A percentile compares a stretch with the other conserved stretches of the same genome.
Evolutionary conservation across 1,284 basidiomycete species (phyloP).

Genomic region (Agaricales sp.): DNA sequence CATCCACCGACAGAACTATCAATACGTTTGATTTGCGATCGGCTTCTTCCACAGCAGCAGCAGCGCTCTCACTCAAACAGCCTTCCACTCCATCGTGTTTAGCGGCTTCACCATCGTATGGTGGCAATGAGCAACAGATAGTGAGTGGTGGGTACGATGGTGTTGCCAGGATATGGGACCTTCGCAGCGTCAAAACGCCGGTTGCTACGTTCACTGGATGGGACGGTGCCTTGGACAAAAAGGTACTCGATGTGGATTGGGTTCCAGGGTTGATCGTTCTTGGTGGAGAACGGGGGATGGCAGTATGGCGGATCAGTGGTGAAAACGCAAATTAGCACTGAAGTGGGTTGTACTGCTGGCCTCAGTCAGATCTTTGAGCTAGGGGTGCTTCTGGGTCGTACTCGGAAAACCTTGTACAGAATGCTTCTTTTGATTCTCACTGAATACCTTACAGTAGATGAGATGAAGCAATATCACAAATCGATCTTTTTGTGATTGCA

Average conservation of each 20-base stretch:
- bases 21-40: slow-evolving; percentile 57
- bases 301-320: slow-evolving; percentile 61
- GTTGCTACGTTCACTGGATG: slow-evolving; percentile 60
- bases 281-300: slow-evolving; percentile 78
- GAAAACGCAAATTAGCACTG: slow-evolving; percentile 20
- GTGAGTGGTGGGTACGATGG: slow-evolving; percentile 81
- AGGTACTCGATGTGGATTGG: slow-evolving; percentile 76
- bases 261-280: slow-evolving; percentile 50
- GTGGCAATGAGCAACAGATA: slow-evolving; percentile 40
- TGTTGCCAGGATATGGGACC: slow-evolving; percentile 78
- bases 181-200: slow-evolving; percentile 56
- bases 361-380: too few species aligned
- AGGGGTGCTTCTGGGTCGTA: too few species aligned
- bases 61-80: slow-evolving; percentile 46
- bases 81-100: slow-evolving; percentile 70
- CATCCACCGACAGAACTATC: slow-evolving; percentile 62
- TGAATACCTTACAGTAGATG: too few species aligned
- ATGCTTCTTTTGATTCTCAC: too few species aligned
- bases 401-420: too few species aligned
- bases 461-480: too few species aligned
- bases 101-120: slow-evolving; percentile 35
- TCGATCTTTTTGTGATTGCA: too few species aligned
- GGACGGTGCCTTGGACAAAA: slow-evolving; percentile 34
- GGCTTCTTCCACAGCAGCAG: slow-evolving; percentile 27
- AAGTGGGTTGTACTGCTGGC: too few species aligned